Conservation (phyloP, 768 basidiomycete genomes). For the Mrakia blollopis region DNA sequence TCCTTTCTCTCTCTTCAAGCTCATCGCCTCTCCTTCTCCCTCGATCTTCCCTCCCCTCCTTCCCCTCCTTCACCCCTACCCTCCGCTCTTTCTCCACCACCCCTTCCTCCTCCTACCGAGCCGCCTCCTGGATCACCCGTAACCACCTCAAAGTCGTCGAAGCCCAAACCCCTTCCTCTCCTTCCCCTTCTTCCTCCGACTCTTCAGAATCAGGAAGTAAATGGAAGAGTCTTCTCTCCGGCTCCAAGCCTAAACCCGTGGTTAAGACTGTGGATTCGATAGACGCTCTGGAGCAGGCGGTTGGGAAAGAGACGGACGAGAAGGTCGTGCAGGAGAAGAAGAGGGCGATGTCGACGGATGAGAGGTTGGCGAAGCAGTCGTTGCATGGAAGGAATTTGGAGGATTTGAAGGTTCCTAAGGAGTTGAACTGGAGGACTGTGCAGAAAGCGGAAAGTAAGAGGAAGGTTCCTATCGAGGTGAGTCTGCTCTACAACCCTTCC, state of each 20-base stretch:
- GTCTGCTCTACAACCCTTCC: not conserved
- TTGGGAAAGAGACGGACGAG: not conserved
- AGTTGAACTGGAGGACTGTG: not conserved
- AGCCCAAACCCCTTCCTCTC: not conserved
- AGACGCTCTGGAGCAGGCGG: not conserved
- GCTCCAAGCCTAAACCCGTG: not conserved
- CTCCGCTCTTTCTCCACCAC: not conserved
- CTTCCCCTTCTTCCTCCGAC: not conserved
- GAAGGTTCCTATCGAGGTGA: slow-evolving; percentile 4
- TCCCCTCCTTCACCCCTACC: not conserved
- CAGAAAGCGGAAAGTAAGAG: not conserved
- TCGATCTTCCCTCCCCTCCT: not conserved
- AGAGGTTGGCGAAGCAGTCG: not conserved
- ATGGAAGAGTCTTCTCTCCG: too few species aligned
- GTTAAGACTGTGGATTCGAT: not conserved
- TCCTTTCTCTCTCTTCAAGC: not conserved
- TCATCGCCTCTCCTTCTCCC: not conserved
- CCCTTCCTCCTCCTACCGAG: not conserved
- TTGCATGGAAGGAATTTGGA: not conserved
- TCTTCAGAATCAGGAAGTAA: not conserved
- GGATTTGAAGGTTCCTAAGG: not conserved
- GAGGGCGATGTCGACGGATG: not conserved
- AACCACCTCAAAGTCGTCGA: not conserved
- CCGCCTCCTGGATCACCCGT: not conserved
- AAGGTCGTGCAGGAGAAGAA: not conserved